Evolutionary conservation across 192 early-diverging fungal genomes (phyloP).

Genomic region (Tieghemiomyces parasiticus): DNA sequence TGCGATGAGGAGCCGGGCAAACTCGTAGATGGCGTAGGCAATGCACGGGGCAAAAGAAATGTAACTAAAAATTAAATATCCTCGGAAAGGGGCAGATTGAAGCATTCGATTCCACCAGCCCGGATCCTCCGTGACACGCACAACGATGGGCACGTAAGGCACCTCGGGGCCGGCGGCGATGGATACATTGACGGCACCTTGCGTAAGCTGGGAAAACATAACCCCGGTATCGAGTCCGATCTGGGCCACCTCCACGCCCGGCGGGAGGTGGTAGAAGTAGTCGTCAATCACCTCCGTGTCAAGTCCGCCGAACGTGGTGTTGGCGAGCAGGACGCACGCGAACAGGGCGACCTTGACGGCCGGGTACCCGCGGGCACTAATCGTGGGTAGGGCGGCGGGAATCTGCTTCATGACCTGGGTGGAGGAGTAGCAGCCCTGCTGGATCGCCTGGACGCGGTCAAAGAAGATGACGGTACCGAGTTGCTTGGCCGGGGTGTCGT

Average conservation of each 20-base stretch:
- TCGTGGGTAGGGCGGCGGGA: background rate
- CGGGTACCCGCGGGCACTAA: slow-evolving; percentile 3
- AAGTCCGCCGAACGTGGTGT: background rate
- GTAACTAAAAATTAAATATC: slow-evolving; percentile 1
- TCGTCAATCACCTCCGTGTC: slow-evolving; percentile 10
- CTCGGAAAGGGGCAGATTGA: background rate
- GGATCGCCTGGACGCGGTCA: slow-evolving; percentile 7
- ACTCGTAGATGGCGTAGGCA: slow-evolving; percentile 9
- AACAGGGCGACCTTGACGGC: slow-evolving; percentile 5
- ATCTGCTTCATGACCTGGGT: slow-evolving; percentile 9
- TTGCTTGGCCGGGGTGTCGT: background rate
- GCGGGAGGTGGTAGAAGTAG: slow-evolving; percentile 6
- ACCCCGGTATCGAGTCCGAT: slow-evolving; percentile 5
- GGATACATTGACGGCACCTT: background rate
- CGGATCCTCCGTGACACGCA: background rate
- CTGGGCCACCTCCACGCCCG: slow-evolving; percentile 1
- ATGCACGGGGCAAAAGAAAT: slow-evolving; percentile 2
- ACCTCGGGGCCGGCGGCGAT: background rate
- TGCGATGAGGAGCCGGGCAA: slow-evolving; percentile 1
- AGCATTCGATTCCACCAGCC: slow-evolving; percentile 6
- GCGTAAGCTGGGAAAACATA: background rate
- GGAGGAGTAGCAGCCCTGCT: background rate
- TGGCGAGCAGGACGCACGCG: background rate
- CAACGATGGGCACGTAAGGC: background rate
- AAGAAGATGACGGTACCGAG: slow-evolving; percentile 1